Percentiles rank a stretch among this genome's conserved stretches.
Conservation (phyloP, 257 asterid species). For the Nyctanthes arbortristis region DNA sequence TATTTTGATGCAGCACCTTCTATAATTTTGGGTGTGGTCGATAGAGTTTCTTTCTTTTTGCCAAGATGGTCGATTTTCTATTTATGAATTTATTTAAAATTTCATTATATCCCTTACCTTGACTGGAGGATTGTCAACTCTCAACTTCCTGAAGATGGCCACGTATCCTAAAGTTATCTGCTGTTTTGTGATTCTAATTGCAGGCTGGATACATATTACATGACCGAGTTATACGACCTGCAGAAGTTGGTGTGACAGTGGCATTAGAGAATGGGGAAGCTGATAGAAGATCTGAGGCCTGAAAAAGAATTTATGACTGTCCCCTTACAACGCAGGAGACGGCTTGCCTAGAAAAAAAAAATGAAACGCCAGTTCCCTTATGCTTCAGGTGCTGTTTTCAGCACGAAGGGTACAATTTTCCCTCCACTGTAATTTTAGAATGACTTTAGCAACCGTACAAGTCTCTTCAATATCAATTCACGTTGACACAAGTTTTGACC, state of each 20-base stretch:
- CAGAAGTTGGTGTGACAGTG: constrained; percentile 84
- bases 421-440: neutral
- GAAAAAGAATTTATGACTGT: no score
- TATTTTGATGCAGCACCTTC: neutral
- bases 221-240: constrained; percentile 75
- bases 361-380: no score
- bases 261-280: constrained; percentile 34
- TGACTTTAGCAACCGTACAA: neutral
- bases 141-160: neutral
- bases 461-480: neutral
- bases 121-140: neutral
- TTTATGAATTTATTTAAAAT: neutral
- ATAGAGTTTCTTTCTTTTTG: neutral
- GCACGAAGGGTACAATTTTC: neutral
- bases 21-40: neutral
- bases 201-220: constrained; percentile 79
- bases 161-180: neutral
- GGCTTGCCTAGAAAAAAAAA: no score
- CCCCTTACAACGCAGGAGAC: no score
- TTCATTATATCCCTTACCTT: no score
- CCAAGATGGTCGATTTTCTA: neutral
- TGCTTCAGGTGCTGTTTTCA: neutral
- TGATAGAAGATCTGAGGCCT: constrained; percentile 23
- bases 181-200: constrained; percentile 5
- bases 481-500: neutral